phyloP scores from a whole-genome alignment of 2,329 filamentous ascomycete species.

The Bipolaris bicolor region DNA sequence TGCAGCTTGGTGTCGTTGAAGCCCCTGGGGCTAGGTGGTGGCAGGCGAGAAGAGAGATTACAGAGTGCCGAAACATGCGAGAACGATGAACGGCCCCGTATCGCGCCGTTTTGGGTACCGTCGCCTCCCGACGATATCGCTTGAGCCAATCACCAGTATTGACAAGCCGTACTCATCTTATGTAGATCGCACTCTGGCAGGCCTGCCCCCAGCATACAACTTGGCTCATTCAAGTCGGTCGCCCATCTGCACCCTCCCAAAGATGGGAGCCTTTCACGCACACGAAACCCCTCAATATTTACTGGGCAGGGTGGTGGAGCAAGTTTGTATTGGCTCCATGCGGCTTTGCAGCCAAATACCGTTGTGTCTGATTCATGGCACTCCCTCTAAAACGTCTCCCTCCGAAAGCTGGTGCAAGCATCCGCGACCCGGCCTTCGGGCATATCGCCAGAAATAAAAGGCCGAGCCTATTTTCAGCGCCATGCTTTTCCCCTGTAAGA shows the following conservation, averaged over 20 bases:
- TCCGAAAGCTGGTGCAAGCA: constrained; percentile 13
- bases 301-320: constrained; percentile 1
- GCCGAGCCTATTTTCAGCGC: constrained; percentile 13
- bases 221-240: constrained; percentile 1
- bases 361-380: constrained; percentile 11
- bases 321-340: constrained; percentile 18
- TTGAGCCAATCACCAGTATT: constrained; percentile 16
- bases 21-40: constrained; percentile 9
- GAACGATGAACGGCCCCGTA: neutral
- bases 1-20: neutral
- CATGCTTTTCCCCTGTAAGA: constrained; percentile 6
- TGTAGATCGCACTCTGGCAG: constrained; percentile 4
- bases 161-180: constrained; percentile 19
- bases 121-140: constrained; percentile 10
- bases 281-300: too few relatives aligned
- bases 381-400: constrained; percentile 16
- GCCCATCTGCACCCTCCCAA: neutral
- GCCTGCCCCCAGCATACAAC: constrained; percentile 12
- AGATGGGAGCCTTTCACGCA: too few relatives aligned
- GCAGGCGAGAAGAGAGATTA: neutral
- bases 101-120: neutral
- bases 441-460: constrained; percentile 7
- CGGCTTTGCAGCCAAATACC: constrained; percentile 9
- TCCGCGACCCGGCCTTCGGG: constrained; percentile 6
- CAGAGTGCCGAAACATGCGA: neutral